Evolutionary conservation across 2,329 filamentous ascomycete species (phyloP).

Genomic region (Zymoseptoria brevis): DNA sequence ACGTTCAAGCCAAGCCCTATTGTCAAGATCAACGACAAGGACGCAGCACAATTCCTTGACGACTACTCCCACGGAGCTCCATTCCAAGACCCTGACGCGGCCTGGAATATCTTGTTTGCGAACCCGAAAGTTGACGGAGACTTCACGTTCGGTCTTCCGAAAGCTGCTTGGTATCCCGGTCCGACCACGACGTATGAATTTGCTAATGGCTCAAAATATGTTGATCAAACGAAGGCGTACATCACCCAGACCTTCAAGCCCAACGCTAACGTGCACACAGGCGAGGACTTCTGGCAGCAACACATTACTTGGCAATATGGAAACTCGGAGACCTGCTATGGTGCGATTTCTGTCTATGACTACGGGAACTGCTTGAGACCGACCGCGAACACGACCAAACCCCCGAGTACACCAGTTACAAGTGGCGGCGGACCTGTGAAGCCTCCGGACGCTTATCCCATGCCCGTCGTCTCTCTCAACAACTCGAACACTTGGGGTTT

Average conservation of each 20-base stretch:
- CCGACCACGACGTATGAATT: not conserved
- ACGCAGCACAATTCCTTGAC: not conserved
- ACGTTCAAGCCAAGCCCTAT: not conserved
- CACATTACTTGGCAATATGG: not conserved
- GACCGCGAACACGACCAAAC: not conserved
- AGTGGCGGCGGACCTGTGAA: not conserved
- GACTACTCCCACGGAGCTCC: not conserved
- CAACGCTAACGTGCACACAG: not conserved
- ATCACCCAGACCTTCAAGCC: not conserved
- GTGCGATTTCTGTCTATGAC: not conserved
- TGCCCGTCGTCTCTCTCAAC: not conserved
- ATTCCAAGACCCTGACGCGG: not conserved
- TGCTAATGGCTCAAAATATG: not conserved
- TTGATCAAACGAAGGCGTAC: not conserved
- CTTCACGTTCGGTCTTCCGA: not conserved
- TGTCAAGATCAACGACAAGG: not conserved
- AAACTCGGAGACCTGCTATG: not conserved
- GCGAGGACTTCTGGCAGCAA: not conserved
- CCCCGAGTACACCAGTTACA: too few relatives aligned
- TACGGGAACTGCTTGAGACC: not conserved
- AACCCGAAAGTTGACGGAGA: not conserved
- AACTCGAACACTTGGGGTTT: not conserved
- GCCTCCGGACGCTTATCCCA: not conserved
- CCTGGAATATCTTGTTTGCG: not conserved
- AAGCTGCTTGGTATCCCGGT: conserved; percentile 4